A percentile compares a stretch with the other conserved stretches of the same genome.
These are phyloP conservation scores for Bauhinia variegata DNA, from an alignment of 306 rosid genomes.

Conservation along the genomic window DNA sequence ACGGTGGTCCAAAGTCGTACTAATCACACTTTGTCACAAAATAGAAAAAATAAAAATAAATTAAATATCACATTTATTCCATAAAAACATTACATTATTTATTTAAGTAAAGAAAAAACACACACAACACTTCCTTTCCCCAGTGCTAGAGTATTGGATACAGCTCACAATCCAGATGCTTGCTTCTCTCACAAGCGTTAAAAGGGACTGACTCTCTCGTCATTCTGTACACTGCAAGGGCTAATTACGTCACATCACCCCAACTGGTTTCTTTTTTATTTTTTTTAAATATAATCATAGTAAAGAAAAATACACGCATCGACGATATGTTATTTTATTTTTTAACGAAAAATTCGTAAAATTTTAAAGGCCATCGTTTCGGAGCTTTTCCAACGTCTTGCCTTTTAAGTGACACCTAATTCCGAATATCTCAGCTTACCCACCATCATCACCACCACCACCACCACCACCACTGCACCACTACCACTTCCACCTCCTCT, in stretches of 20 bases:
- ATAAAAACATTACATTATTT: neutral
- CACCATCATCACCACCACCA: slow-evolving; percentile 40
- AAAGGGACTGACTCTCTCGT: slow-evolving; percentile 2
- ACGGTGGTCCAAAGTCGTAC: slow-evolving; percentile 66
- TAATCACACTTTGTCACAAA: slow-evolving; percentile 20
- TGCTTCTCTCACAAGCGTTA: slow-evolving; percentile 64
- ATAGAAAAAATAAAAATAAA: neutral
- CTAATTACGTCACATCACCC: slow-evolving; percentile 29
- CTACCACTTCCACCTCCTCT: neutral
- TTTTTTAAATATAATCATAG: neutral
- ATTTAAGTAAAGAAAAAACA: slow-evolving; percentile 3
- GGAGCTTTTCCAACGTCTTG: slow-evolving; percentile 51
- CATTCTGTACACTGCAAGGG: slow-evolving; percentile 38
- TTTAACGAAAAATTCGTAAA: neutral
- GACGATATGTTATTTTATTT: neutral
- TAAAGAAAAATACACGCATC: neutral
- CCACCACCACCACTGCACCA: neutral
- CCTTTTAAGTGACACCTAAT: slow-evolving; percentile 62
- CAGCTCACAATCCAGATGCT: slow-evolving; percentile 69
- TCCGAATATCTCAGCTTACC: slow-evolving; percentile 57
- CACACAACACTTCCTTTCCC: slow-evolving; percentile 31
- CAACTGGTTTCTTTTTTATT: slow-evolving; percentile 10
- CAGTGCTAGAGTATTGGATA: slow-evolving; percentile 43
- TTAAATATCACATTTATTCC: neutral
- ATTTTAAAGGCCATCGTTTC: slow-evolving; percentile 31